Evolutionary conservation across 345 rosid genomes (phyloP), one percentile per base, ranked within the genome.

Genomic region (Streptanthus diversifolius): DNA sequence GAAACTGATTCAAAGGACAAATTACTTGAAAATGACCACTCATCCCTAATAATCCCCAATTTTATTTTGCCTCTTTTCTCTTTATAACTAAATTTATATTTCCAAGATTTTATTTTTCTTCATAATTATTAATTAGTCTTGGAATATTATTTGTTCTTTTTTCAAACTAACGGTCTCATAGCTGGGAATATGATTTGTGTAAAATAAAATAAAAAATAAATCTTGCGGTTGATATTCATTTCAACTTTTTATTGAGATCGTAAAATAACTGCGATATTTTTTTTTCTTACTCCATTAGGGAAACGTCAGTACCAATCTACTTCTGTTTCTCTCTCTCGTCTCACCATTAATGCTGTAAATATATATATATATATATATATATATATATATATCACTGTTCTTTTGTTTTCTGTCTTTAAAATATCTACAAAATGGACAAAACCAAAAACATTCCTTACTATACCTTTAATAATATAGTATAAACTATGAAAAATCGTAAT

Each of bases 1-100:
- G 80, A 76, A 64, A 77, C 80, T 70, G 76, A 77, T 77, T 77
- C 80, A 70, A 71, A 77, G 55, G 80, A 64, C 80, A 45, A 75
- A 77, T 70, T 77, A 64, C 76, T 71, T 77, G 80, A 77, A 71
- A 70, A 65, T 71, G 80, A 77, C 76, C 72, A 70, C 66, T 70
- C 76, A 63, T 77, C 71, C 55, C 60, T 55, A 55, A 25, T 64
- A 70, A 76, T 47, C 71, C 61, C 14, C 71, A 32, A 52, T 68
- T 70, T 76, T 76, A 54, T 25, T 70, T 52, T 41, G 24, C 58
- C 32, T 53, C 56, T 33, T 25, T 63, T 45, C 49, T 61, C 40
- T 69, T 24, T 75, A 32, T 45, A 65, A n/a, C 69, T 52, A 61
- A 45, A 37, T 64, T 70, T 77, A 30, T 39, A 37, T 70, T 76